These are phyloP conservation scores for Mucor saturninus DNA, from an alignment of 371 early-diverging fungal species.

Conservation along the genomic window DNA sequence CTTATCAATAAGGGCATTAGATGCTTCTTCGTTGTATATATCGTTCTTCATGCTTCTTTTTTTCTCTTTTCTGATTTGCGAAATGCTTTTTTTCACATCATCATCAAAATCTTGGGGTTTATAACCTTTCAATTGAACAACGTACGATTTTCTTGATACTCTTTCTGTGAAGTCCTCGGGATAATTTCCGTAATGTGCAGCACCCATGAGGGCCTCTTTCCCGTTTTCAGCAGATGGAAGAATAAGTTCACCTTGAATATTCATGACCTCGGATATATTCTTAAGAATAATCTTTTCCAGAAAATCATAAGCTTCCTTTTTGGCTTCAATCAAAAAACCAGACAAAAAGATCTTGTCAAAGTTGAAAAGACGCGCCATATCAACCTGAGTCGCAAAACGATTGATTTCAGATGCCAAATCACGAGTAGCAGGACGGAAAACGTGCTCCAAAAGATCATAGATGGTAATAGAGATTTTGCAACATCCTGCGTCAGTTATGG, in stretches of 20 bases:
- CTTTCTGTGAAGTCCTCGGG: constrained; percentile 11
- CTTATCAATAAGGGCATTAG: neutral
- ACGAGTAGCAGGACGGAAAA: constrained; percentile 9
- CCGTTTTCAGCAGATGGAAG: neutral
- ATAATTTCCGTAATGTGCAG: constrained; percentile 4
- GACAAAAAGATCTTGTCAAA: constrained; percentile 20
- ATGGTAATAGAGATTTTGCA: constrained; percentile 11
- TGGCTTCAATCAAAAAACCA: constrained; percentile 6
- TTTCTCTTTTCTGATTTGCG: neutral
- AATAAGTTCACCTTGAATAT: neutral
- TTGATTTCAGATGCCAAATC: constrained; percentile 9
- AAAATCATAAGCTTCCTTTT: constrained; percentile 1
- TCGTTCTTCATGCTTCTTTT: constrained; percentile 1
- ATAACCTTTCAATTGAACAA: constrained; percentile 1
- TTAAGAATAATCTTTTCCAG: constrained; percentile 5
- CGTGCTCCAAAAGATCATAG: constrained; percentile 14
- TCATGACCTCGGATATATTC: constrained; percentile 8
- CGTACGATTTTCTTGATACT: constrained; percentile 16
- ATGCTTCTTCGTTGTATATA: constrained; percentile 2
- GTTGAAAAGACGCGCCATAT: neutral
- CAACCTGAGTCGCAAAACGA: constrained; percentile 9
- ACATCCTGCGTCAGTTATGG: neutral
- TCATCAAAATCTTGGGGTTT: neutral
- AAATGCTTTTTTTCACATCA: neutral
- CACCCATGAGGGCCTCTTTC: constrained; percentile 3